Evolutionary conservation across 345 rosid genomes (phyloP).

Genomic region (Citrus glauca): DNA sequence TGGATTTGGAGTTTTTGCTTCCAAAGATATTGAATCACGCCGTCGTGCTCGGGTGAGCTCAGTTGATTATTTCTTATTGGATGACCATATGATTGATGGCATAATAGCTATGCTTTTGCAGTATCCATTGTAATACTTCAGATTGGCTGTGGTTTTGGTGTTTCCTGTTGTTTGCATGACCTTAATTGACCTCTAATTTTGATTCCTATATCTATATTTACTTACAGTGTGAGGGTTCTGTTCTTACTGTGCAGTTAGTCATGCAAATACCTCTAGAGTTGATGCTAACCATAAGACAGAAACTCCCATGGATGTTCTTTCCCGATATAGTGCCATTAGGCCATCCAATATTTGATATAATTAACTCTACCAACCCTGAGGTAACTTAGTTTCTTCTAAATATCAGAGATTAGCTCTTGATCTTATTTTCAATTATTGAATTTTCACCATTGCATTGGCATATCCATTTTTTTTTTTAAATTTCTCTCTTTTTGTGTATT

Average conservation of each 20-base stretch:
- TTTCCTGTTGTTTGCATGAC: background rate
- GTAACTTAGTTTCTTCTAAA: conserved; percentile 27
- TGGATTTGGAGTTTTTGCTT: conserved; percentile 88
- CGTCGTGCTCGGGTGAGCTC: conserved; percentile 82
- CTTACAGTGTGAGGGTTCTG: background rate
- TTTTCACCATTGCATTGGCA: background rate
- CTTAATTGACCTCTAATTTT: background rate
- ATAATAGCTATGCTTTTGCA: background rate
- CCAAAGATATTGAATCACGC: conserved; percentile 80
- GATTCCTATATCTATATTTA: background rate
- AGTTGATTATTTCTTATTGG: background rate
- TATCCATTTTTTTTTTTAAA: background rate
- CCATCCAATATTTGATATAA: conserved; percentile 91
- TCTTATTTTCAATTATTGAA: background rate
- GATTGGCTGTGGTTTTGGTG: background rate
- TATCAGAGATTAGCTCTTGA: background rate
- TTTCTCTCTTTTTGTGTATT: background rate
- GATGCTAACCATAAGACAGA: conserved; percentile 83
- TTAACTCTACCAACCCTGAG: conserved; percentile 88
- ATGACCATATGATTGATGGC: background rate
- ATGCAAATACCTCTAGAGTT: conserved; percentile 95
- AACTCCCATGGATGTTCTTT: conserved; percentile 97
- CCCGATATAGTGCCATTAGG: conserved; percentile 88
- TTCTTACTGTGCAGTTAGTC: conserved; percentile 48
- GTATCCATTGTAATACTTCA: background rate